A percentile compares a stretch with the other conserved stretches of the same genome.
Evolutionary conservation across 164 flowering plant genomes (phyloP).

Genomic region (Sextonia rubra): DNA sequence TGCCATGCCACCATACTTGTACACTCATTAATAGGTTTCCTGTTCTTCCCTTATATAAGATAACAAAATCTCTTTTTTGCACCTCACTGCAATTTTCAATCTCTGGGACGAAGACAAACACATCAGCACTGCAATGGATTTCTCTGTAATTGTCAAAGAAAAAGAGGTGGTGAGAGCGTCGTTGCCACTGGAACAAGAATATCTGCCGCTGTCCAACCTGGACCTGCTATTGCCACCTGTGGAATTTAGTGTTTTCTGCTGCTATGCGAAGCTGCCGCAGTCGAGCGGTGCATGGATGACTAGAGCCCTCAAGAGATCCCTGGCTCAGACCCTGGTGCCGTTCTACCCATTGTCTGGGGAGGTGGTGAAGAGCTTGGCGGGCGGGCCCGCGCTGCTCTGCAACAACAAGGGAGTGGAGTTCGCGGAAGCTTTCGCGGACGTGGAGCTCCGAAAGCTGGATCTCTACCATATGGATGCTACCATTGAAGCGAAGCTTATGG

Average conservation of each 20-base stretch:
- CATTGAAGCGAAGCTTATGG: conserved; percentile 37
- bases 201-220: conserved; percentile 46
- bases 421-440: conserved; percentile 32
- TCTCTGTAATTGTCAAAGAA: conserved; percentile 14
- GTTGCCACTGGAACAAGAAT: conserved; percentile 33
- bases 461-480: conserved; percentile 40
- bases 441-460: conserved; percentile 25
- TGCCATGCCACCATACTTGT: too few species aligned
- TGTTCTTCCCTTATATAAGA: too few species aligned
- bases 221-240: conserved; percentile 41
- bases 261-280: conserved; percentile 20
- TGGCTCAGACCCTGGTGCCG: conserved; percentile 22
- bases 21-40: too few species aligned
- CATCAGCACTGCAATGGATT: not conserved
- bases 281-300: conserved; percentile 6
- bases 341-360: conserved; percentile 34
- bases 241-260: conserved; percentile 37
- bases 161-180: conserved; percentile 30
- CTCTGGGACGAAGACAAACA: too few species aligned
- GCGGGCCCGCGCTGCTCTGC: conserved; percentile 39
- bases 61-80: too few species aligned
- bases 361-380: conserved; percentile 21
- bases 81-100: too few species aligned
- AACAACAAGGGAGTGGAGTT: conserved; percentile 45
- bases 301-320: conserved; percentile 18